These are phyloP conservation scores for Peronospora tabacina DNA, from an alignment of 352 stramenopile genomes.

Conservation along the genomic window DNA sequence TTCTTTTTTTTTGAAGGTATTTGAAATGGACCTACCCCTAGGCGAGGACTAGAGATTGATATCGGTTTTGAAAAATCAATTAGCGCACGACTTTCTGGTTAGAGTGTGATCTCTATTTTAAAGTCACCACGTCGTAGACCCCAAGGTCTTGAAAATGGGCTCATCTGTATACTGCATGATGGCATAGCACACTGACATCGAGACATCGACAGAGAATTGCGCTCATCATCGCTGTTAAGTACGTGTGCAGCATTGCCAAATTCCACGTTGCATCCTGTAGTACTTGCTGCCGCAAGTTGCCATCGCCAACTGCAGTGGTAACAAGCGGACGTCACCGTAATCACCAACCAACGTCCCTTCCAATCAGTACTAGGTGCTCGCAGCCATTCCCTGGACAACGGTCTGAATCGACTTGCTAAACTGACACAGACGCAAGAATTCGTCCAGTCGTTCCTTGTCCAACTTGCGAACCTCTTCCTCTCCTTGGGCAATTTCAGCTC, in stretches of 20 bases:
- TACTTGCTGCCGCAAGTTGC: constrained; percentile 14
- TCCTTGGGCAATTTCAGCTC: constrained; percentile 31
- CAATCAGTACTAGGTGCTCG: neutral
- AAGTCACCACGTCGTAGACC: too few relatives aligned
- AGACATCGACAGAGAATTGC: too few relatives aligned
- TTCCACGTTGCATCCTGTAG: neutral
- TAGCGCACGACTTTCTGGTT: too few relatives aligned
- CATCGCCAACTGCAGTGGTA: constrained; percentile 1
- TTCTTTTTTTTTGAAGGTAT: constrained; percentile 17
- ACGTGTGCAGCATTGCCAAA: neutral
- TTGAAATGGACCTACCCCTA: constrained; percentile 20
- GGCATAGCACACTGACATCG: too few relatives aligned
- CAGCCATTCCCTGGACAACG: constrained; percentile 30
- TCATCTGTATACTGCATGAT: too few relatives aligned
- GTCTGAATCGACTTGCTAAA: constrained; percentile 50
- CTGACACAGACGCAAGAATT: constrained; percentile 40
- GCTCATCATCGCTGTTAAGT: too few relatives aligned
- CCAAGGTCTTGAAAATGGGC: too few relatives aligned
- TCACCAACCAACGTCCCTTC: neutral
- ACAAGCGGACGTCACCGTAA: constrained; percentile 8
- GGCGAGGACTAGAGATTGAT: too few relatives aligned
- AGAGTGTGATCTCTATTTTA: too few relatives aligned
- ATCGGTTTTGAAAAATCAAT: too few relatives aligned
- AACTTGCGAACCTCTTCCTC: constrained; percentile 38
- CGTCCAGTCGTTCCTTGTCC: constrained; percentile 38